Evolutionary conservation across 805 yeast species (phyloP).

Genomic region (Kodamaea restingae): DNA sequence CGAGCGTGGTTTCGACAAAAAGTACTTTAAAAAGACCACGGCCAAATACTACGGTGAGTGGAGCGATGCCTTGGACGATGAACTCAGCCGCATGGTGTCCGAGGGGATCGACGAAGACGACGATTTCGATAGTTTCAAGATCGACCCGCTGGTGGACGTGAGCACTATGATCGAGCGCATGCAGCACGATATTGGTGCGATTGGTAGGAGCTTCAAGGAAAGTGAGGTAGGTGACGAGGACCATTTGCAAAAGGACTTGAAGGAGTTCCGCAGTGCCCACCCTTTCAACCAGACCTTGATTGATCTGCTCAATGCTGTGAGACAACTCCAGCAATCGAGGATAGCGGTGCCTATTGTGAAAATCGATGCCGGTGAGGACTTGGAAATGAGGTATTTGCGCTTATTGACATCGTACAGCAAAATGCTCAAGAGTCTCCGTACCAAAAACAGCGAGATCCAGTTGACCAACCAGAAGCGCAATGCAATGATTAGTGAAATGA

Average conservation of each 20-base stretch:
- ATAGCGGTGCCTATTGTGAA: constrained; percentile 6
- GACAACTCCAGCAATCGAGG: constrained; percentile 3
- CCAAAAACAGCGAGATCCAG: constrained; percentile 15
- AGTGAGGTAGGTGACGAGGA: constrained; percentile 1
- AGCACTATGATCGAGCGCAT: constrained; percentile 3
- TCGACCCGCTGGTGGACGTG: constrained; percentile 7
- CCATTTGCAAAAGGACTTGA: constrained; percentile 3
- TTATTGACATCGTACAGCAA: constrained; percentile 14
- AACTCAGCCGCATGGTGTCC: constrained; percentile 5
- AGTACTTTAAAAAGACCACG: constrained; percentile 6
- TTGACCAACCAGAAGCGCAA: constrained; percentile 13
- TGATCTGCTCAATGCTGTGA: constrained; percentile 2
- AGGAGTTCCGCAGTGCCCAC: constrained; percentile 6
- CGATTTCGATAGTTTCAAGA: constrained; percentile 5
- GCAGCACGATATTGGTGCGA: constrained; percentile 6
- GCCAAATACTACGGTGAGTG: constrained; percentile 7
- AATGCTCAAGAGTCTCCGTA: constrained; percentile 11
- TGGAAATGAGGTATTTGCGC: constrained; percentile 13
- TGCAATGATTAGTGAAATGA: constrained; percentile 6
- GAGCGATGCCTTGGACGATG: constrained; percentile 10
- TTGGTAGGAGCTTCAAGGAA: neutral
- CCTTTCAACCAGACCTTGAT: constrained; percentile 9
- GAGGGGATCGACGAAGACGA: constrained; percentile 5
- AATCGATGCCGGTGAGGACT: constrained; percentile 7
- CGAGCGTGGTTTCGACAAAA: constrained; percentile 5